Base-by-base conservation (phyloP, 225 moss, liverwort and hornwort genomes). In the Antitrichia curtipendula region DNA sequence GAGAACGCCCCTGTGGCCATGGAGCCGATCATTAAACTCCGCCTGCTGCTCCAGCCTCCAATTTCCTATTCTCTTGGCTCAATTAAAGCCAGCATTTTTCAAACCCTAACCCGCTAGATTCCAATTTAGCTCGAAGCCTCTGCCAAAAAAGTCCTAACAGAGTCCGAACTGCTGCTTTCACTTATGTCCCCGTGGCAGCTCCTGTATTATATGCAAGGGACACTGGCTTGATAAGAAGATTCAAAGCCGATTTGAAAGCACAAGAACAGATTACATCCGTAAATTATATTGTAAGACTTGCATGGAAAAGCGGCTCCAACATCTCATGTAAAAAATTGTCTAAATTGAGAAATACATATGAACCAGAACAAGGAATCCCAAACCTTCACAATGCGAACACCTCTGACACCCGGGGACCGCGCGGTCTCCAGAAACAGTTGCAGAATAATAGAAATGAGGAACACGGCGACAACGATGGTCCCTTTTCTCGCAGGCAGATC, bases 331-430 rank as follows among this genome's bases (percentile, higher is more conserved):
- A 22, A 38, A 69, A 41, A 10, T 54, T 29, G 69, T 16, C 69
- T 15, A 70, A 68, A 40, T 83, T 83, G 53, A 40, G 83, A 68
- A 21, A 41, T 29, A 7, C 40, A 8, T 21, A 29, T 54, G 60
- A 94, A 95, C 92, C 93, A 94, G 84, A 96, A 91, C 72, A 95
- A 89, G 41, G 91, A 91, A 87, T 94, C 92, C 36, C 92, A 80
- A n/a, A 90, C 90, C 85, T 89, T 90, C 73, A 93, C 89, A 81
- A 87, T 50, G 58, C 62, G 74, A 28, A 85, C 86, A 43, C 83
- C 89, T 18, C 89, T 86, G n/a, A 90, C 68, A 20, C 85, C 89
- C 24, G 81, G 72, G 16, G 82, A 81, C 64, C 72, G 85, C 43
- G 76, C 90, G 64, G 90, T 90, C 84, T 94, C 92, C 73, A 91